These are phyloP conservation scores for Trichoderma atrobrunneum DNA, from an alignment of 2,329 filamentous ascomycete species.

Conservation along the genomic window DNA sequence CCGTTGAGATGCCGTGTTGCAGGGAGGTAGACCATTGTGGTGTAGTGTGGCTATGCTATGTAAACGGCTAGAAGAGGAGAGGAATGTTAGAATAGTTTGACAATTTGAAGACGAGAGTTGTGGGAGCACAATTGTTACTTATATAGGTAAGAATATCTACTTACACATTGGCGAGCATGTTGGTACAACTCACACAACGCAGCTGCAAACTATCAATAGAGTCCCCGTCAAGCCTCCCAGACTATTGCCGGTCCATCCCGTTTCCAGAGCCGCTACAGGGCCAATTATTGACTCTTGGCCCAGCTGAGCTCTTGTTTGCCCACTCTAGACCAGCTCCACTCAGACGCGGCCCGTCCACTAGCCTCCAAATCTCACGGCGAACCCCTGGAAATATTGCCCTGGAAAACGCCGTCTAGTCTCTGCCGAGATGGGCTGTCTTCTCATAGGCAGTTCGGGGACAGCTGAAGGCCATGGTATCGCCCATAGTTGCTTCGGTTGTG, in stretches of 20 bases:
- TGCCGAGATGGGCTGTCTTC: background rate
- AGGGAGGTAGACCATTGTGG: conserved; percentile 7
- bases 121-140: background rate
- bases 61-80: background rate
- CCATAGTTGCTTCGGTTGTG: background rate
- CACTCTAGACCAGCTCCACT: conserved; percentile 4
- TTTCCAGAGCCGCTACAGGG: conserved; percentile 1
- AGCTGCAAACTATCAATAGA: background rate
- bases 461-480: background rate
- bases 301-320: background rate
- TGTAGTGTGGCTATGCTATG: background rate
- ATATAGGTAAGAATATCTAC: background rate
- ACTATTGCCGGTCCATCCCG: conserved; percentile 11
- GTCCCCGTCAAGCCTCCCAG: background rate
- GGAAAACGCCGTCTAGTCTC: background rate
- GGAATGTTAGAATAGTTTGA: background rate
- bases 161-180: background rate
- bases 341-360: conserved; percentile 9
- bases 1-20: conserved; percentile 10
- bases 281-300: background rate
- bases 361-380: background rate
- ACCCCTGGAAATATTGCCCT: background rate
- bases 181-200: background rate
- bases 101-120: background rate
- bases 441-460: background rate